Base-by-base conservation (phyloP, 768 basidiomycete species). In the Pholiota microspora region DNA sequence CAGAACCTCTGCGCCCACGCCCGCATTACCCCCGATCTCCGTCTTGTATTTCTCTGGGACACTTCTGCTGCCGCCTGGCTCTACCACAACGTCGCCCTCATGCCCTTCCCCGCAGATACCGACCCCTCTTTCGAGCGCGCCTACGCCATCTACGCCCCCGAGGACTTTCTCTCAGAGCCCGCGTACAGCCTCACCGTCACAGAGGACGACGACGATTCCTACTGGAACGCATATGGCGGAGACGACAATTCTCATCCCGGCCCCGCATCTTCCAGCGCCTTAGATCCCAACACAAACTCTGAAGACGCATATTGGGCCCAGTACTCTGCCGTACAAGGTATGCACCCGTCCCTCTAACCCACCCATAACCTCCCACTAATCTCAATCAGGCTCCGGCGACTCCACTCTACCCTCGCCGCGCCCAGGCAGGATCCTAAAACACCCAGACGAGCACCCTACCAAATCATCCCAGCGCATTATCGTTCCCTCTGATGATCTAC, bases 291-390 rank as follows among this genome's bases (percentile, higher is more conserved):
- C 31, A 56, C 60, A 44, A 69, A 59, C 49, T 62, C 74, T 16
- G 78, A 80, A 62, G 88, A 89, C 55, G 85, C 85, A 5, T 90
- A 90, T 60, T 90, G 88, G 88, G 86, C 86, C 23, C 85, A 78
- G 57, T 90, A 90, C 66, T 73, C 85, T 27, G 73, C 76, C 16
- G 77, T 89, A 6, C 87, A 90, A 68, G 88, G 88, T 88, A 53
- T 61, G 71, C 61, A 12, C 18, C 32, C 32, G 42, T 45, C 44
- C 44, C 15, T 25, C 2, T 47, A 47, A 25, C 45, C 54, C 32
- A 44, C 45, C 36, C 55, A 34, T 45, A 46, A 50, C 25, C 40
- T 12, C 40, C 18, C 45, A 23, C 58, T 40, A 4, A 29, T 28
- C 31, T 35, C n/a, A 44, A 29, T 12, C 61, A 89, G 88, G 88